phyloP scores from a whole-genome alignment of 1,284 basidiomycete species.

The Ceratobasidium sp. region DNA sequence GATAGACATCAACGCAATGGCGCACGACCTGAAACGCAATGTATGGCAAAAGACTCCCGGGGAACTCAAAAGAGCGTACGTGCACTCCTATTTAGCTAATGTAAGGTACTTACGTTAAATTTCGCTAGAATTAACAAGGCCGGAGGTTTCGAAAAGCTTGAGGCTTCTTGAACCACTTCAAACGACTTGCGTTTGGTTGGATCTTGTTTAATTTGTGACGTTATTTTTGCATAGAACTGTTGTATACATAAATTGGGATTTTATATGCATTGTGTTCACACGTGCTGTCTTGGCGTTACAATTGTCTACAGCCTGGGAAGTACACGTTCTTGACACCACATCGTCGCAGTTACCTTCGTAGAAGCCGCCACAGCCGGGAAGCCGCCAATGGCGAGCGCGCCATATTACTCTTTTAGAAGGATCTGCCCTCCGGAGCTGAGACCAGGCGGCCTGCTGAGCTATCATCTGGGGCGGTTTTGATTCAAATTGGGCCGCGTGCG shows the following conservation, averaged over 20 bases:
- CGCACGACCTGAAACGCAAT: conserved; percentile 84
- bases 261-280: background rate
- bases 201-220: background rate
- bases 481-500: conserved; percentile 44
- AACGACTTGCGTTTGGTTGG: background rate
- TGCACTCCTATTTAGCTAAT: conserved; percentile 13
- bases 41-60: conserved; percentile 89
- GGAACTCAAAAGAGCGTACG: conserved; percentile 70
- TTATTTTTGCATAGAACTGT: background rate
- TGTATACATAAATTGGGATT: background rate
- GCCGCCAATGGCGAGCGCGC: background rate
- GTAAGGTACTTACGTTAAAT: background rate
- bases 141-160: conserved; percentile 47
- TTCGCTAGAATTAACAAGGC: conserved; percentile 47
- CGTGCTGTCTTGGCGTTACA: background rate
- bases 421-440: conserved; percentile 23
- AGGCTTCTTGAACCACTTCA: background rate
- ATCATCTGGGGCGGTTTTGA: conserved; percentile 41
- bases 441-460: conserved; percentile 13
- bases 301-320: background rate
- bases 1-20: conserved; percentile 82
- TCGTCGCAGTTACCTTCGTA: conserved; percentile 21
- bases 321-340: background rate
- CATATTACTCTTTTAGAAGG: background rate
- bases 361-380: background rate